Evolutionary conservation across 2,329 filamentous ascomycete genomes (phyloP), one percentile per base, ranked within the genome.

Genomic region (Xylaria sp.): DNA sequence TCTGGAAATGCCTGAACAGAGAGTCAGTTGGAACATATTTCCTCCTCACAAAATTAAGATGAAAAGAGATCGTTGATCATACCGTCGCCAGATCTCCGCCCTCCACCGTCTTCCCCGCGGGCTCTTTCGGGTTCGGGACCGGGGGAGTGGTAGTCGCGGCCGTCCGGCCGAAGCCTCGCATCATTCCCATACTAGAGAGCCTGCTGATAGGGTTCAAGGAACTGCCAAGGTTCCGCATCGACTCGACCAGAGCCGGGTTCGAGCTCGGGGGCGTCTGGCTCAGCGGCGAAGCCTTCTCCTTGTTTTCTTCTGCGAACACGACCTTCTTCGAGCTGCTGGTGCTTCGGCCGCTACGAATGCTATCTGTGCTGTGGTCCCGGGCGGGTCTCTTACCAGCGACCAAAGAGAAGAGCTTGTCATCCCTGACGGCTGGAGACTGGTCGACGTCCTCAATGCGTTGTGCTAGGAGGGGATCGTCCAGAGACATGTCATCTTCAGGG

Each of bases 171-270:
- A 97, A 95, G 0, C 90, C 90, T 65, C 92, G 89, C 73, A 97
- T 91, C 77, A 90, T 87, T 65, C 87, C 87, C 77, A 96, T 93
- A 40, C 89, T 83, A 1, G 91, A 89, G 60, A 97, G 87, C 60
- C 93, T 88, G 53, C 90, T 93, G 78, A 97, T 90, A 3, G 93
- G 93, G 75, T 97, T 97, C 40, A 97, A 83, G 0, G 91, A 90
- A 78, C 87, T 96, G 44, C 93, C 90, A 68, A 97, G 86, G 77
- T 88, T 95, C 63, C 92, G 89, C 83, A 97, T 90, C 13, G 93
- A 93, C 71, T 97, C 93, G 1, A 97, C 87, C 13, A 90, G 80
- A 36, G 92, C 90, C 3, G 90, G 90, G 69, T 86, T 87, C 63
- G 76, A 71, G 31, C 76, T 74, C 57, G 74, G 73, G 10, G 81